These are phyloP conservation scores for Paraurostyla sp. DNA, from an alignment of 73 alveolate genomes.

Conservation along the genomic window DNA sequence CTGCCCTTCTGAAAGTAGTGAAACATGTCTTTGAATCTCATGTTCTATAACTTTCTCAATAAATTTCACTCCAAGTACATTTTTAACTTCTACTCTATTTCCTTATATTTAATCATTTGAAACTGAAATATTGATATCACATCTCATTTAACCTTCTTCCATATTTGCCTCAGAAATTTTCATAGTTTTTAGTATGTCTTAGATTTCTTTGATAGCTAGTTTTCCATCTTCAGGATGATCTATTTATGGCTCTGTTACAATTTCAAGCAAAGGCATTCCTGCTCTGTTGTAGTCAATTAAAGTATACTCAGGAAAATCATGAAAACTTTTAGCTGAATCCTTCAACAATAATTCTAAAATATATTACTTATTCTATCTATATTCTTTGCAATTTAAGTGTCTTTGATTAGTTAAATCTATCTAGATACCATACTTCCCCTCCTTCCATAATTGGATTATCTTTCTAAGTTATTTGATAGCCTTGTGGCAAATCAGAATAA, in stretches of 20 bases:
- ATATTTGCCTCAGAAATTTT: slow-evolving; percentile 64
- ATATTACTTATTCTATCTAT: slow-evolving; percentile 62
- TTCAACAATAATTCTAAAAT: neutral
- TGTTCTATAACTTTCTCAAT: slow-evolving; percentile 71
- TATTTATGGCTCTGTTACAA: slow-evolving; percentile 74
- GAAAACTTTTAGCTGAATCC: slow-evolving; percentile 74
- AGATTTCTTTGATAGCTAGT: slow-evolving; percentile 66
- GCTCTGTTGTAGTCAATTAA: slow-evolving; percentile 77
- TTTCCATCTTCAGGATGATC: slow-evolving; percentile 74
- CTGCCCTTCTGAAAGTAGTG: slow-evolving; percentile 47
- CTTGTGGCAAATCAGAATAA: slow-evolving; percentile 77
- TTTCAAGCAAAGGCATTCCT: slow-evolving; percentile 75
- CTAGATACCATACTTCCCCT: slow-evolving; percentile 60
- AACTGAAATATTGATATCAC: slow-evolving; percentile 76
- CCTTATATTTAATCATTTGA: slow-evolving; percentile 46
- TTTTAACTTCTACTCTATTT: slow-evolving; percentile 76
- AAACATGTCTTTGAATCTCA: slow-evolving; percentile 65
- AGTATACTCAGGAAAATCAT: slow-evolving; percentile 54
- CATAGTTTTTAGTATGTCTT: slow-evolving; percentile 63
- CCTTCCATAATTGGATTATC: slow-evolving; percentile 71
- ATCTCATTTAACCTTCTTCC: slow-evolving; percentile 80
- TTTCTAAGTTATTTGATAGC: slow-evolving; percentile 76
- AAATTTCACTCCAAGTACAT: slow-evolving; percentile 72
- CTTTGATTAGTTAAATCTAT: slow-evolving; percentile 26
- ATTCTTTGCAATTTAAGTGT: slow-evolving; percentile 55